Base-by-base conservation (phyloP, 164 flowering plant species). In the Vitis riparia region DNA sequence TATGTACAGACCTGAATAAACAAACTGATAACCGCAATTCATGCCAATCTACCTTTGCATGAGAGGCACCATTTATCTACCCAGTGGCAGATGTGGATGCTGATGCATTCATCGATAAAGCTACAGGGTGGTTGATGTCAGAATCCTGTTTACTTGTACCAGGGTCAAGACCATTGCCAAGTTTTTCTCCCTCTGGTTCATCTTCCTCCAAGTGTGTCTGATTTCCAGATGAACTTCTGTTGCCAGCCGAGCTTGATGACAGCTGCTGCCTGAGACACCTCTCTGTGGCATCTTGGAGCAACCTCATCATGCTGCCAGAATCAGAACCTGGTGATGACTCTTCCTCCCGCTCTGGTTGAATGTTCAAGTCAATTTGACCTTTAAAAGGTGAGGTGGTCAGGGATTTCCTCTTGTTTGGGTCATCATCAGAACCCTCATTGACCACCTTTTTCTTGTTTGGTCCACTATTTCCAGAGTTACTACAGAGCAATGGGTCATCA, bases 291-390 rank as follows among this genome's bases (percentile, higher is more conserved):
- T 81, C 84, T 61, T 77, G 80, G 29, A 78, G 73, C 71, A 74
- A 16, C 78, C 52, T 79, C 67, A 70, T 65, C 82, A 74, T 72
- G 76, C 68, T 55, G 53, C 82, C 79, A 49, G 86, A 74, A 69
- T 85, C 88, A 2, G 88, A 81, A 53, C 78, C 74, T 13, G 91
- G 84, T 23, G 88, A 84, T 13, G 74, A 58, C 50, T 87, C 93
- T 63, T 89, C 93, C 71, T 92, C 96, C 15, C 89, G 63, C 73
- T 92, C 98, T 10, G 97, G 97, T 76, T 89, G 88, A 67, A 88
- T 88, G 75, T 93, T 93, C 55, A 93, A 79, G 74, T 93, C 97
- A 59, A 93, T 89, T 64, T 82, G 84, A 62, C 88, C 91, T 80
- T 88, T 90, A 69, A 86, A 85, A 55, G 90, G 85, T 17, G 91